Percentiles rank a stretch among this genome's conserved stretches.
phyloP scores from a whole-genome alignment of 2,329 filamentous ascomycete species.

The Fusarium nisikadoi region DNA sequence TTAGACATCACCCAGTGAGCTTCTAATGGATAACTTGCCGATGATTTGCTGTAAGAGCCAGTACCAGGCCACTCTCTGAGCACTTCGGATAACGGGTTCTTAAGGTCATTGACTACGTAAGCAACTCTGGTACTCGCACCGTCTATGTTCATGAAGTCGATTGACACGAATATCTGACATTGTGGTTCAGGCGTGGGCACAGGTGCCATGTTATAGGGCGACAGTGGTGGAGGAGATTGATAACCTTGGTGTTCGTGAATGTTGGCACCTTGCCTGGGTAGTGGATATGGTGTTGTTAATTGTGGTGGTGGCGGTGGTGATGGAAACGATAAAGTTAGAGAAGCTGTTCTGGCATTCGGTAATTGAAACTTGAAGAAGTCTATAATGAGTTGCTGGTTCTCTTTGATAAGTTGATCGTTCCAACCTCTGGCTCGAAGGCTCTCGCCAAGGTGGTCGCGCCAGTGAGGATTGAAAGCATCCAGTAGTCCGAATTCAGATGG shows the following conservation, averaged over 20 bases:
- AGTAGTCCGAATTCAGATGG: neutral
- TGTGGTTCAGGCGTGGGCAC: accelerated
- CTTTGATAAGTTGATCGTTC: neutral
- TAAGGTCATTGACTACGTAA: neutral
- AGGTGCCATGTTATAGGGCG: neutral
- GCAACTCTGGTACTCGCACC: accelerated
- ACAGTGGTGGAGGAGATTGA: neutral
- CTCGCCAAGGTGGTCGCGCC: neutral
- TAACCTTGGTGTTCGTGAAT: neutral
- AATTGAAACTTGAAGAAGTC: neutral
- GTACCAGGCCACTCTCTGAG: neutral
- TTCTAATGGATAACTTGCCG: neutral
- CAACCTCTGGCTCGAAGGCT: neutral
- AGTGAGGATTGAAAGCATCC: neutral
- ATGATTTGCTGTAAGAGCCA: neutral
- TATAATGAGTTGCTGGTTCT: neutral
- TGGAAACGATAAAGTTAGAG: accelerated
- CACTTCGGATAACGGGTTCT: neutral
- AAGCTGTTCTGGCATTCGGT: neutral
- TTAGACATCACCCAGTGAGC: neutral
- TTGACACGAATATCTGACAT: neutral
- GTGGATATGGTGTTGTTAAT: neutral
- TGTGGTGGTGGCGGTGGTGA: neutral
- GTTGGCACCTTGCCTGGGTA: neutral
- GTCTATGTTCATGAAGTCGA: neutral